A percentile compares a stretch with the other conserved stretches of the same genome.
These are phyloP conservation scores for Naganishia sp. DNA, from an alignment of 1,284 basidiomycete species.

Conservation along the genomic window DNA sequence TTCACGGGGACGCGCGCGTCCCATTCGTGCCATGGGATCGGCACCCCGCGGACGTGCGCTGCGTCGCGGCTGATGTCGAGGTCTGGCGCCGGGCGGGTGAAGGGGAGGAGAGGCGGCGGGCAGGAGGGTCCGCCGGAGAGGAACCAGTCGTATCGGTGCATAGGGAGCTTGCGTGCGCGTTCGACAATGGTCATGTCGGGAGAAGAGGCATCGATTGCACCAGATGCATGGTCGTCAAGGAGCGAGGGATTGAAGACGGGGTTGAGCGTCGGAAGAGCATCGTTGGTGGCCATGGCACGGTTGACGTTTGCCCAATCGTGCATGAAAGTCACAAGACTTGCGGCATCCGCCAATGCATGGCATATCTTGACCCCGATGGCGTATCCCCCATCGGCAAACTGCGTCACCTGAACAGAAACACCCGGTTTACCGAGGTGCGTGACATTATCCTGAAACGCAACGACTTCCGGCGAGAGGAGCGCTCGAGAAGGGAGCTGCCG, in stretches of 20 bases:
- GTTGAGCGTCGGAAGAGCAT: conserved; percentile 33
- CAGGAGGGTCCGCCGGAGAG: conserved; percentile 30
- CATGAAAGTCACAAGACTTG: conserved; percentile 52
- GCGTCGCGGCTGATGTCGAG: conserved; percentile 35
- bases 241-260: conserved; percentile 52
- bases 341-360: conserved; percentile 56
- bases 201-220: conserved; percentile 46
- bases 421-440: conserved; percentile 35
- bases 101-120: conserved; percentile 32
- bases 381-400: conserved; percentile 39
- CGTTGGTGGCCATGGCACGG: conserved; percentile 30
- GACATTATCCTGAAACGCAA: conserved; percentile 27
- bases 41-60: conserved; percentile 38
- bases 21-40: conserved; percentile 55
- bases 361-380: conserved; percentile 51
- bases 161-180: conserved; percentile 47
- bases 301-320: conserved; percentile 54
- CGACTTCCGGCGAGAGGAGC: conserved; percentile 15
- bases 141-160: conserved; percentile 54
- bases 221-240: conserved; percentile 51
- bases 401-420: conserved; percentile 54
- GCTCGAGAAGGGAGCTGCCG: conserved; percentile 5
- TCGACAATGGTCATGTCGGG: conserved; percentile 44
- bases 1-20: conserved; percentile 46
- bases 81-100: conserved; percentile 37